A percentile compares a stretch with the other conserved stretches of the same genome.
phyloP scores from a whole-genome alignment of 208 protist species.

The Entamoeba dispar region DNA sequence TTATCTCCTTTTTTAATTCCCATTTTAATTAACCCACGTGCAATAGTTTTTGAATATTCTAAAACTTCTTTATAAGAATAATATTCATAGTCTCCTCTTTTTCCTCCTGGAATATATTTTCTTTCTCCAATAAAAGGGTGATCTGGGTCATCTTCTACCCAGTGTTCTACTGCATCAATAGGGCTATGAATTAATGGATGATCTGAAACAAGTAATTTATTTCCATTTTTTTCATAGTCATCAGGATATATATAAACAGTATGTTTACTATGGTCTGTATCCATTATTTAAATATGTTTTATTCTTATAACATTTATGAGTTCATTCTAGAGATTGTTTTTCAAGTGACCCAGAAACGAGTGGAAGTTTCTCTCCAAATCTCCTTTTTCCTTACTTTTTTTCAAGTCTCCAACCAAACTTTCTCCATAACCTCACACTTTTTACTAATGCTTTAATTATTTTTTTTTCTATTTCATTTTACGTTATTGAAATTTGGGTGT shows the following conservation, averaged over 20 bases:
- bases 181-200: not conserved
- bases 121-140: not conserved
- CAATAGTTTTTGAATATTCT: not conserved
- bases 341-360: too few relatives aligned
- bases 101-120: not conserved
- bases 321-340: too few relatives aligned
- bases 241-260: not conserved
- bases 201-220: not conserved
- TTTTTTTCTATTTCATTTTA: too few relatives aligned
- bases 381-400: too few relatives aligned
- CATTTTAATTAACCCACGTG: not conserved
- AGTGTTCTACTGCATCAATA: not conserved
- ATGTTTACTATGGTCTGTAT: not conserved
- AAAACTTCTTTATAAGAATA: not conserved
- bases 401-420: too few relatives aligned
- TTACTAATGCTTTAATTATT: too few relatives aligned
- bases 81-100: not conserved
- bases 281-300: too few relatives aligned
- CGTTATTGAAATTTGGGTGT: too few relatives aligned
- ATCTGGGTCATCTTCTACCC: not conserved
- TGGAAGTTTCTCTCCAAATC: too few relatives aligned
- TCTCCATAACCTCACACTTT: too few relatives aligned
- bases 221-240: not conserved
- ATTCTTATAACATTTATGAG: too few relatives aligned
- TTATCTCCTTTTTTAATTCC: not conserved